Evolutionary conservation across 805 yeast species (phyloP).

Genomic region (Isabelozyma pseudorhagii): DNA sequence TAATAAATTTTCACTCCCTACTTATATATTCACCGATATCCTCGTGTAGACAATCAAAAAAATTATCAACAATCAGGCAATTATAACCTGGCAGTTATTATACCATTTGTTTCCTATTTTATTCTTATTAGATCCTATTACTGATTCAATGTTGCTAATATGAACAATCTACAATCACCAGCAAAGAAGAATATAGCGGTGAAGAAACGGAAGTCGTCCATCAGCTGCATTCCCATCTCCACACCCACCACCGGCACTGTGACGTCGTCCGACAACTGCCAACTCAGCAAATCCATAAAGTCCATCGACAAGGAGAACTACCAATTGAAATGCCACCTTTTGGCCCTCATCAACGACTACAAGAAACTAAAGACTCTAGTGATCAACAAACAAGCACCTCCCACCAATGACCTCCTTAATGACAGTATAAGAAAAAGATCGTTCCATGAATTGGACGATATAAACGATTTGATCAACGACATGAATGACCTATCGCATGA

Average conservation of each 20-base stretch:
- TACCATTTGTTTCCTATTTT: background rate
- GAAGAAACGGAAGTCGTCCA: background rate
- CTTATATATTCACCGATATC: background rate
- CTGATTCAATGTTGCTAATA: background rate
- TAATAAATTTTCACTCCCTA: background rate
- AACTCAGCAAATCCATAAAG: constrained; percentile 6
- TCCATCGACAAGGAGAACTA: constrained; percentile 30
- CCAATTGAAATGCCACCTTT: constrained; percentile 30
- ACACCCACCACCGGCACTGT: background rate
- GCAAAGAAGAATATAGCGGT: background rate
- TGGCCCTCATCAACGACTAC: constrained; percentile 39
- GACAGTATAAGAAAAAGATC: constrained; percentile 11
- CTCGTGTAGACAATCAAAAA: background rate
- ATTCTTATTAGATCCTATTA: background rate
- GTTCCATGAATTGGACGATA: constrained; percentile 18
- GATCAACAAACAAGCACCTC: constrained; percentile 8
- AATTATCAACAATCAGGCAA: too few species aligned
- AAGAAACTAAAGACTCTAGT: constrained; percentile 32
- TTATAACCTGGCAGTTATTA: too few species aligned
- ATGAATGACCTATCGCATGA: constrained; percentile 25
- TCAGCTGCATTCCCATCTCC: background rate
- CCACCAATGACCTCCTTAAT: background rate
- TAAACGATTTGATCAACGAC: constrained; percentile 24
- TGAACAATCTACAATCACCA: background rate
- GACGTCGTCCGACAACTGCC: background rate